Percentiles rank a stretch among this genome's conserved stretches.
These are phyloP conservation scores for Pythium guiyangense DNA, from an alignment of 352 stramenopile genomes.

Conservation along the genomic window DNA sequence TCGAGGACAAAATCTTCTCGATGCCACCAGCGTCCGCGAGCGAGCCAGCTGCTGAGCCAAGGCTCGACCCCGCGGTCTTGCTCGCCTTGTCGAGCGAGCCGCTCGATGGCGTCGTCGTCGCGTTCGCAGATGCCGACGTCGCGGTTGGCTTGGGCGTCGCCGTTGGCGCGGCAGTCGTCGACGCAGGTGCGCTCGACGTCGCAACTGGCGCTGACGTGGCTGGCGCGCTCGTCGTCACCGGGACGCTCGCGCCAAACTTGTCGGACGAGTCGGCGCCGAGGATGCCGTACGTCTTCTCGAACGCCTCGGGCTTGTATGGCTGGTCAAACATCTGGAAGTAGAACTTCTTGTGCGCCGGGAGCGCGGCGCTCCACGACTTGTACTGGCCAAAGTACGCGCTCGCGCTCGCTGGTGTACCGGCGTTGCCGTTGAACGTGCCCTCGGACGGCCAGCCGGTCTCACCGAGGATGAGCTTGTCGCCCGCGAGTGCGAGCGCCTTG, in stretches of 20 bases:
- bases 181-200: constrained; percentile 7
- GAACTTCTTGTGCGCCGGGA: constrained; percentile 47
- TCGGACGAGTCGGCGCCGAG: constrained; percentile 30
- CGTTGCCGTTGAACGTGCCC: constrained; percentile 30
- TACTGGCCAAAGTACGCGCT: constrained; percentile 53
- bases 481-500: constrained; percentile 24
- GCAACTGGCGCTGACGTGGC: constrained; percentile 5
- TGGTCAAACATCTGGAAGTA: constrained; percentile 83
- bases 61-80: constrained; percentile 52
- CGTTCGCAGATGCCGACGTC: not conserved
- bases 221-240: constrained; percentile 9
- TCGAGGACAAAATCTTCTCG: constrained; percentile 6
- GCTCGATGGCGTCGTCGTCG: constrained; percentile 4
- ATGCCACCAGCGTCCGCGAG: constrained; percentile 10
- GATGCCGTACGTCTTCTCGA: constrained; percentile 55
- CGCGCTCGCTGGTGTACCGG: constrained; percentile 25
- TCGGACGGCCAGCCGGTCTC: constrained; percentile 50
- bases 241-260: constrained; percentile 44
- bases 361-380: constrained; percentile 44
- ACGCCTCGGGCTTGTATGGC: constrained; percentile 29
- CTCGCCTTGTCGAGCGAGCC: constrained; percentile 53
- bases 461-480: constrained; percentile 49
- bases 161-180: constrained; percentile 6
- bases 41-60: constrained; percentile 7
- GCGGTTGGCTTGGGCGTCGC: constrained; percentile 1